These are phyloP conservation scores for Crassisporium funariophilum DNA, from an alignment of 768 basidiomycete species.

Conservation along the genomic window DNA sequence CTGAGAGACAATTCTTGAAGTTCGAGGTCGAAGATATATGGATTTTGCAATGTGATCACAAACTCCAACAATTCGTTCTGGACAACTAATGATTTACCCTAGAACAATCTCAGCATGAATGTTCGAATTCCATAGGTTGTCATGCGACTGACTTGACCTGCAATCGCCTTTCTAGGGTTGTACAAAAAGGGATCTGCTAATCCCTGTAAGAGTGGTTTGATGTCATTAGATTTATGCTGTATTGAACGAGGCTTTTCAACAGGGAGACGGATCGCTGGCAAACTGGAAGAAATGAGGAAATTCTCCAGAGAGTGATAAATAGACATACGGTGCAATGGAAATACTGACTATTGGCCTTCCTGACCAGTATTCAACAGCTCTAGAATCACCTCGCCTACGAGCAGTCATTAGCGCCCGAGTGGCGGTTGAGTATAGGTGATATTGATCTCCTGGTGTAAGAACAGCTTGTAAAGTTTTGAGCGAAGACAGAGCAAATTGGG, in stretches of 20 bases:
- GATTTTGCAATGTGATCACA: constrained; percentile 83
- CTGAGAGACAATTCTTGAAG: constrained; percentile 80
- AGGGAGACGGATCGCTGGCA: constrained; percentile 70
- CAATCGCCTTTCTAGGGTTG: constrained; percentile 73
- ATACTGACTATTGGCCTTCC: constrained; percentile 79
- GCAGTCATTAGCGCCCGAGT: constrained; percentile 73
- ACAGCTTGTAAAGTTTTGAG: constrained; percentile 72
- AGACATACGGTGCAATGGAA: constrained; percentile 70
- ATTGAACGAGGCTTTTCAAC: constrained; percentile 72
- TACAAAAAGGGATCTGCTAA: constrained; percentile 85
- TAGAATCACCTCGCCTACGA: constrained; percentile 73
- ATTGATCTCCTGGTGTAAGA: constrained; percentile 77
- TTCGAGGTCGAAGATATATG: constrained; percentile 91
- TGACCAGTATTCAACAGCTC: constrained; percentile 85
- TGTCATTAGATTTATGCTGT: constrained; percentile 38
- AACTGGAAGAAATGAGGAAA: constrained; percentile 41
- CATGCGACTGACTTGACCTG: constrained; percentile 52
- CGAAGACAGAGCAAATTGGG: constrained; percentile 88
- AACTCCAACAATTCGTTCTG: constrained; percentile 86
- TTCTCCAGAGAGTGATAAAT: not conserved
- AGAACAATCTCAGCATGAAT: constrained; percentile 3
- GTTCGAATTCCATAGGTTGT: not conserved
- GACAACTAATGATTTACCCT: constrained; percentile 69
- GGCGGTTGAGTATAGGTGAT: constrained; percentile 73
- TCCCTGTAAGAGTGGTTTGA: constrained; percentile 55